Evolutionary conservation across 2,329 filamentous ascomycete genomes (phyloP).

Genomic region (Daldinia eschscholtzii): DNA sequence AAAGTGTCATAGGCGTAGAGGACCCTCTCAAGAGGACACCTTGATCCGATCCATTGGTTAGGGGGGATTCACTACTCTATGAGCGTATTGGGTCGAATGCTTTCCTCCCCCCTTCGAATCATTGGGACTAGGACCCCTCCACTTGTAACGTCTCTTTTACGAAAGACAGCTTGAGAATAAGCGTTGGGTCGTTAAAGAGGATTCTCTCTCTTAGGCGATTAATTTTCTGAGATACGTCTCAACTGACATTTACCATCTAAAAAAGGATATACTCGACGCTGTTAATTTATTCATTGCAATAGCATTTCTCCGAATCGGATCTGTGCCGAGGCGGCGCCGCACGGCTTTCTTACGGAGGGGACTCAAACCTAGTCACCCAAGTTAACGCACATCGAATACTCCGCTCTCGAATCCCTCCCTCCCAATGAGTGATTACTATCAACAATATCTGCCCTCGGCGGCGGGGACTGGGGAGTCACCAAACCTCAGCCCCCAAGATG

Average conservation of each 20-base stretch:
- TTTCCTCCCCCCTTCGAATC: constrained; percentile 30
- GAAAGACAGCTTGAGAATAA: constrained; percentile 23
- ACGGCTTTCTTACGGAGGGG: constrained; percentile 23
- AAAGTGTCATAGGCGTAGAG: constrained; percentile 44
- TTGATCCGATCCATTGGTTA: constrained; percentile 44
- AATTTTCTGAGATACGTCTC: constrained; percentile 23
- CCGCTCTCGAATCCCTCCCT: constrained; percentile 31
- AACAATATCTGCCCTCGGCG: constrained; percentile 67
- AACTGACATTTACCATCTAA: constrained; percentile 6
- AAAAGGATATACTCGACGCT: constrained; percentile 16
- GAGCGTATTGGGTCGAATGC: constrained; percentile 41
- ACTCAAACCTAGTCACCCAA: constrained; percentile 21
- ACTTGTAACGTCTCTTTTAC: constrained; percentile 25
- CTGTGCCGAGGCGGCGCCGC: constrained; percentile 23
- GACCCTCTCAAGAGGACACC: constrained; percentile 39
- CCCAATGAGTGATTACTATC: constrained; percentile 69
- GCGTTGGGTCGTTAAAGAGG: constrained; percentile 17
- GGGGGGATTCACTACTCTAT: constrained; percentile 42
- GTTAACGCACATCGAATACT: constrained; percentile 32
- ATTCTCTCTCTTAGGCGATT: constrained; percentile 6
- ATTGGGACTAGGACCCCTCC: constrained; percentile 26
- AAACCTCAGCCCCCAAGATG: constrained; percentile 57
- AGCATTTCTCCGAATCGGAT: constrained; percentile 15
- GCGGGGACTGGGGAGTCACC: constrained; percentile 58
- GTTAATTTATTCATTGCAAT: constrained; percentile 20